Evolutionary conservation across 2,329 filamentous ascomycete genomes (phyloP).

Genomic region (Cladosporium cucumerinum): DNA sequence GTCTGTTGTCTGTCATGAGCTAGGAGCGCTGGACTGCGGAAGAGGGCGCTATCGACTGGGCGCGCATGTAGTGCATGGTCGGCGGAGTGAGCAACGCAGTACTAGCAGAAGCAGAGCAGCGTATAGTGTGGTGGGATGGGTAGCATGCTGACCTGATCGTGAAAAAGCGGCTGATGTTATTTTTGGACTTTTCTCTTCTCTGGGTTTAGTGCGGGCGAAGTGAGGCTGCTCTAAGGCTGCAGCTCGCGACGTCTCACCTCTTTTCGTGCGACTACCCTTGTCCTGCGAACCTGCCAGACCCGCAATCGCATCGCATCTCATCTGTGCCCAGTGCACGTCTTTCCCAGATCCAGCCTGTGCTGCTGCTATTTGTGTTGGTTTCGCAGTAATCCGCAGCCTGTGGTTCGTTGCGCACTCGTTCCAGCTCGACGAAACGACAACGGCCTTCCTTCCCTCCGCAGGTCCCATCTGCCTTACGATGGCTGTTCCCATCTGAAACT

Average conservation of each 20-base stretch:
- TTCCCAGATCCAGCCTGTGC: conserved; percentile 1
- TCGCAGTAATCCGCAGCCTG: not conserved
- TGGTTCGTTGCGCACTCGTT: conserved; percentile 2
- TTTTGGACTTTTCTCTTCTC: not conserved
- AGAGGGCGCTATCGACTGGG: conserved; percentile 11
- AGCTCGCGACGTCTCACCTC: conserved; percentile 11
- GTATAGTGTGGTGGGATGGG: conserved; percentile 5
- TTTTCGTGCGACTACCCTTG: not conserved
- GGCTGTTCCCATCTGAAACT: conserved; percentile 1
- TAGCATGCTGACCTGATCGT: conserved; percentile 13
- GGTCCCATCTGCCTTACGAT: conserved; percentile 8
- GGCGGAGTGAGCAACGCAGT: conserved; percentile 6
- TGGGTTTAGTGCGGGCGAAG: not conserved
- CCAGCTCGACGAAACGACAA: conserved; percentile 9
- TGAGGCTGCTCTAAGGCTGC: conserved; percentile 6
- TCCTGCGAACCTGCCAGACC: not conserved
- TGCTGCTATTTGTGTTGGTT: conserved; percentile 16
- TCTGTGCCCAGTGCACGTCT: conserved; percentile 3
- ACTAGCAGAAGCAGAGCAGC: not conserved
- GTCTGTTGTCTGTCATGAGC: conserved; percentile 1
- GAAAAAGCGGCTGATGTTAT: conserved; percentile 10
- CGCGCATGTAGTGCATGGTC: not conserved
- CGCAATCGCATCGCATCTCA: conserved; percentile 3
- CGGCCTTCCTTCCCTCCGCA: conserved; percentile 16
- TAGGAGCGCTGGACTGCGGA: not conserved